Evolutionary conservation across 768 basidiomycete genomes (phyloP).

Genomic region (Lentinula detonsa): DNA sequence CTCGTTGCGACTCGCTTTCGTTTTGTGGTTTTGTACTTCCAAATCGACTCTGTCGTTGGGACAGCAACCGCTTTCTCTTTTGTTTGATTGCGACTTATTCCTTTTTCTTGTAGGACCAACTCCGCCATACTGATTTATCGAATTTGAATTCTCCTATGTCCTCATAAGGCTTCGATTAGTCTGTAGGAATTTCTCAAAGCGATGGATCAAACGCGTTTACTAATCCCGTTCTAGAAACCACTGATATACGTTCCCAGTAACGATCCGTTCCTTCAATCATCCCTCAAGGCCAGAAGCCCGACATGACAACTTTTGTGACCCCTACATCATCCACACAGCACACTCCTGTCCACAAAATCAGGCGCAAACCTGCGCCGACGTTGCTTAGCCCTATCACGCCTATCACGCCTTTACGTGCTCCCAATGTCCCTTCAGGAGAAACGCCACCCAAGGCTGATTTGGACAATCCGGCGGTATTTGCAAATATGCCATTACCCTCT

Average conservation of each 20-base stretch:
- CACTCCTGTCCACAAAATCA: constrained; percentile 19
- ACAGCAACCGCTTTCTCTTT: not conserved
- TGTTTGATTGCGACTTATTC: not conserved
- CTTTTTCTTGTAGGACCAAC: not conserved
- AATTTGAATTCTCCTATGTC: not conserved
- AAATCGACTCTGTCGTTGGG: not conserved
- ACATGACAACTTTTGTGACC: not conserved
- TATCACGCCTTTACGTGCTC: not conserved
- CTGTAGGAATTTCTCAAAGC: not conserved
- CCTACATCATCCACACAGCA: not conserved
- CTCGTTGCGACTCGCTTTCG: not conserved
- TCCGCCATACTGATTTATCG: not conserved
- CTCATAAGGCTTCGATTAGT: not conserved
- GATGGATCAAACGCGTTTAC: not conserved
- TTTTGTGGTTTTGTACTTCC: not conserved
- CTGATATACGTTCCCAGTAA: no score
- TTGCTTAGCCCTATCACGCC: constrained; percentile 34
- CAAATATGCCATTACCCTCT: not conserved
- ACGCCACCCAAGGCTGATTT: not conserved
- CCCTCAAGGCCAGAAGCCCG: no score
- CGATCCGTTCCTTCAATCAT: no score
- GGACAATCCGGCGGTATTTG: no score
- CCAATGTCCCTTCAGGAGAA: not conserved
- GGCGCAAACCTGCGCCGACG: constrained; percentile 54
- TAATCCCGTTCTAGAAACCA: not conserved